Conservation (phyloP, 345 rosid species). For the Nasturtium officinale region DNA sequence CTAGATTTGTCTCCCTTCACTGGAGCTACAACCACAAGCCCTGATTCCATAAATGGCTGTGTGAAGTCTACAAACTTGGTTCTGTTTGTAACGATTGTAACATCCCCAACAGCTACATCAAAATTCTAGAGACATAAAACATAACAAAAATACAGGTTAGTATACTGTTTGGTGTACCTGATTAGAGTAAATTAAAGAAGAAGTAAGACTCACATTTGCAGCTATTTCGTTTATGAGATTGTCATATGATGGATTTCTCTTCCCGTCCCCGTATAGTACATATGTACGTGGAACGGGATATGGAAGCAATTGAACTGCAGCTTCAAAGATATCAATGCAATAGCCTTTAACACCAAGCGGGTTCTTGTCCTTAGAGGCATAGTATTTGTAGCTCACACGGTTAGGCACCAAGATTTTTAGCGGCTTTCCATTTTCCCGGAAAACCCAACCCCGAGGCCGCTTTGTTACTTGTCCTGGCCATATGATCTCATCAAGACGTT, state of each 20-base stretch:
- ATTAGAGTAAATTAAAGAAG: conserved; percentile 1
- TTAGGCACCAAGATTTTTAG: conserved; percentile 77
- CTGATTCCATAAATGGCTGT: conserved; percentile 86
- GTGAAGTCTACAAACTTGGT: conserved; percentile 86
- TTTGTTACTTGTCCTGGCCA: conserved; percentile 81
- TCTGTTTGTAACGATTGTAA: conserved; percentile 72
- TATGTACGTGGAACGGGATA: conserved; percentile 79
- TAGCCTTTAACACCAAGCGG: conserved; percentile 82
- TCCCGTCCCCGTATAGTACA: conserved; percentile 66
- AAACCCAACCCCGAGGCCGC: conserved; percentile 86
- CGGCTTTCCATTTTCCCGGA: conserved; percentile 82
- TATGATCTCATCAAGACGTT: conserved; percentile 57
- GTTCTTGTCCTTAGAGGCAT: conserved; percentile 55
- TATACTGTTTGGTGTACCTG: conserved; percentile 14
- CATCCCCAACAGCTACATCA: conserved; percentile 88
- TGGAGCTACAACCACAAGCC: conserved; percentile 82
- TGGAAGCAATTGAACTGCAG: conserved; percentile 78
- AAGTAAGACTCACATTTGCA: conserved; percentile 59
- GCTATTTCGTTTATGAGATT: conserved; percentile 63
- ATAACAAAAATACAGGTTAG: background rate
- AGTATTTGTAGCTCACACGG: conserved; percentile 65
- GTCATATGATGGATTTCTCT: conserved; percentile 63
- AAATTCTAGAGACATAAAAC: conserved; percentile 54
- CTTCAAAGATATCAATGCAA: conserved; percentile 91
- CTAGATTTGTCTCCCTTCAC: conserved; percentile 69